Conservation (phyloP, 2,329 filamentous ascomycete species). For the Colletotrichum sp. region DNA sequence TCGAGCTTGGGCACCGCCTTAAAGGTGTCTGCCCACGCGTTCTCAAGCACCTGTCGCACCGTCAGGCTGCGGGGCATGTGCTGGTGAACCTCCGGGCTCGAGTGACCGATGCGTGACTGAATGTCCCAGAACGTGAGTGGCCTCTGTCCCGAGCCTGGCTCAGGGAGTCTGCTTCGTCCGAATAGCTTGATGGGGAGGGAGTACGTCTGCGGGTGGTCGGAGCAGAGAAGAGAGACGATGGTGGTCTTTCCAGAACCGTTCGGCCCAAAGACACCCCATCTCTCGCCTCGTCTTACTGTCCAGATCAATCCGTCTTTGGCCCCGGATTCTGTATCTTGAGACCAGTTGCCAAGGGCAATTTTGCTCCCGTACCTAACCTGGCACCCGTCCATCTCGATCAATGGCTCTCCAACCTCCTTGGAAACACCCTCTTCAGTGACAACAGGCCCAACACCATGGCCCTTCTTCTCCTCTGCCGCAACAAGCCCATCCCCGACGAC, state of each 20-base stretch:
- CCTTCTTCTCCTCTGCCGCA: constrained; percentile 27
- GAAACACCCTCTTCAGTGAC: background rate
- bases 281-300: constrained; percentile 81
- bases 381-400: constrained; percentile 89
- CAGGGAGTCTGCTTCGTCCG: constrained; percentile 79
- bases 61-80: constrained; percentile 85
- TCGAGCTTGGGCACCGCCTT: constrained; percentile 71
- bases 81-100: constrained; percentile 90
- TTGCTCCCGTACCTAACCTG: constrained; percentile 81
- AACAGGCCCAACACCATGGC: background rate
- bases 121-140: constrained; percentile 94
- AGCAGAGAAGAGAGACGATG: constrained; percentile 88
- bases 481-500: constrained; percentile 41
- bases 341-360: constrained; percentile 82
- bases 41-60: constrained; percentile 78
- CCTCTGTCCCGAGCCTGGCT: constrained; percentile 65
- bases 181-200: constrained; percentile 88
- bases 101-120: constrained; percentile 88
- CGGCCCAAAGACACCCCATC: constrained; percentile 91
- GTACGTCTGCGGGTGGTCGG: constrained; percentile 95
- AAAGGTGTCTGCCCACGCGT: constrained; percentile 91
- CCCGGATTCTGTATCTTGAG: constrained; percentile 58
- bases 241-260: constrained; percentile 98
- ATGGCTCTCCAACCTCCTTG: constrained; percentile 59
- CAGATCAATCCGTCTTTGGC: constrained; percentile 74